Evolutionary conservation across 2,329 filamentous ascomycete species (phyloP).

Genomic region (Aspergillus calidoustus): DNA sequence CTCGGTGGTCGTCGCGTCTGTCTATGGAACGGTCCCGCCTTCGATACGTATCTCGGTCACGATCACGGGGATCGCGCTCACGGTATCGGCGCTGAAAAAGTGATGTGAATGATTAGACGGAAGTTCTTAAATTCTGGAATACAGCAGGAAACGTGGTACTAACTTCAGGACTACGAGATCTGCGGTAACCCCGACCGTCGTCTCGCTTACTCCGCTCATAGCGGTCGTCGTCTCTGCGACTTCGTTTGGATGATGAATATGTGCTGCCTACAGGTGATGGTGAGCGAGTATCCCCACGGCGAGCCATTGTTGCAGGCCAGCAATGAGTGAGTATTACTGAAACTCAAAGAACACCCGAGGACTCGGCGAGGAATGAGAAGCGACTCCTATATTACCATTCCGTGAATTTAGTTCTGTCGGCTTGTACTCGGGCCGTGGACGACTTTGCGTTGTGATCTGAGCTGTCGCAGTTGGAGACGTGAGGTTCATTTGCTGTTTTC

Average conservation of each 20-base stretch:
- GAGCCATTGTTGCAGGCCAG: slow-evolving; percentile 63
- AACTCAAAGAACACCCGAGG: slow-evolving; percentile 37
- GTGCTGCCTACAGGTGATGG: slow-evolving; percentile 92
- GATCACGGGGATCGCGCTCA: slow-evolving; percentile 55
- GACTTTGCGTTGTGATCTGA: slow-evolving; percentile 1
- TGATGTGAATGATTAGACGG: slow-evolving; percentile 19
- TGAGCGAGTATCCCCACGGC: slow-evolving; percentile 74
- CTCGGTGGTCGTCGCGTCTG: slow-evolving; percentile 50
- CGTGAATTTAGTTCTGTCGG: slow-evolving; percentile 20
- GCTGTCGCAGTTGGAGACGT: neutral
- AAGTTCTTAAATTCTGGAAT: neutral
- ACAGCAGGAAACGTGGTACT: slow-evolving; percentile 22
- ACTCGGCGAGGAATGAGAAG: slow-evolving; percentile 25
- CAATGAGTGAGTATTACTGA: slow-evolving; percentile 55
- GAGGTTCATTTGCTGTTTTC: slow-evolving; percentile 1
- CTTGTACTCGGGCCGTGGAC: slow-evolving; percentile 7
- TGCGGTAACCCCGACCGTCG: slow-evolving; percentile 52
- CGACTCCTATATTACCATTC: slow-evolving; percentile 30
- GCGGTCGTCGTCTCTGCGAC: slow-evolving; percentile 58
- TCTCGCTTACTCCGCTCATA: slow-evolving; percentile 58
- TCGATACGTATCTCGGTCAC: slow-evolving; percentile 63
- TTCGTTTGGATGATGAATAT: slow-evolving; percentile 71
- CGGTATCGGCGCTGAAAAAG: slow-evolving; percentile 55
- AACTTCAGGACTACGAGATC: slow-evolving; percentile 56
- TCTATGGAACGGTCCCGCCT: slow-evolving; percentile 71